phyloP scores from a whole-genome alignment of 73 alveolate genomes.

The Paraurostyla sp. region DNA sequence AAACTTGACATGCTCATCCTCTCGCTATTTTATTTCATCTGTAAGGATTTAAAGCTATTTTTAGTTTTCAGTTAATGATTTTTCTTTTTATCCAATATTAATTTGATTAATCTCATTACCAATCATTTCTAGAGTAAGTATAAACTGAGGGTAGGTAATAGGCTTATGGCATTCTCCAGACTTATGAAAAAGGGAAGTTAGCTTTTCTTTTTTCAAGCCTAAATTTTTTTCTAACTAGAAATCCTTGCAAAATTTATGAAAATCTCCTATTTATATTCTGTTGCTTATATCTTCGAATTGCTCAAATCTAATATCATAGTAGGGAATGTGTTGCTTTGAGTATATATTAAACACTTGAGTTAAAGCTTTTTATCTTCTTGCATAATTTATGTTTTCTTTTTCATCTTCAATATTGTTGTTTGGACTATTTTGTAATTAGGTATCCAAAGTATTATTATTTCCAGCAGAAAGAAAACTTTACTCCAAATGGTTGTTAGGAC shows the following conservation, averaged over 20 bases:
- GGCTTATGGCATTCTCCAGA: constrained; percentile 34
- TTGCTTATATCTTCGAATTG: constrained; percentile 30
- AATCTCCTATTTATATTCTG: constrained; percentile 16
- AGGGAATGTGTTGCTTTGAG: constrained; percentile 17
- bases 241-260: constrained; percentile 43
- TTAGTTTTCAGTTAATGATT: neutral
- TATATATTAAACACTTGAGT: neutral
- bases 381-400: constrained; percentile 6
- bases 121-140: neutral
- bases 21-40: neutral
- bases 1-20: constrained; percentile 18
- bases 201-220: neutral
- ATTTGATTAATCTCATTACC: neutral
- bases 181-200: neutral
- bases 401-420: constrained; percentile 36
- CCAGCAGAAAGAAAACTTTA: neutral
- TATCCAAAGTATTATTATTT: neutral
- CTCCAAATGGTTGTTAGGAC: neutral
- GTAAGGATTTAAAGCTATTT: too few species aligned
- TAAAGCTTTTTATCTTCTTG: neutral
- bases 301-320: constrained; percentile 26
- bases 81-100: neutral
- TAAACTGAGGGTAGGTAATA: neutral
- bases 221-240: neutral
- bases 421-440: neutral